These are phyloP conservation scores for Cercospora zeina DNA, from an alignment of 2,329 filamentous ascomycete species.

Conservation along the genomic window DNA sequence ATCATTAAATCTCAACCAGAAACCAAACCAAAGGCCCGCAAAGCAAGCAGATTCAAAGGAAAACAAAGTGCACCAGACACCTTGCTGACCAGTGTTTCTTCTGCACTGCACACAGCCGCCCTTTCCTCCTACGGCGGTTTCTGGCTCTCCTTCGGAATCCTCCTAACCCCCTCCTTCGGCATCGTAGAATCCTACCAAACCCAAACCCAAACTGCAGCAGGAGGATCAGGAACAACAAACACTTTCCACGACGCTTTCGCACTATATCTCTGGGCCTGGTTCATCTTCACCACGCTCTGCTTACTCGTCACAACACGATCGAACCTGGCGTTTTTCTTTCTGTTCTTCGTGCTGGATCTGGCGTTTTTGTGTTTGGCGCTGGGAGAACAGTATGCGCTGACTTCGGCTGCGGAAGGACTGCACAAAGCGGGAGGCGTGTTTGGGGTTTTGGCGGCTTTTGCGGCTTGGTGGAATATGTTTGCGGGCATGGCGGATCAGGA, in stretches of 20 bases:
- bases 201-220: constrained; percentile 32
- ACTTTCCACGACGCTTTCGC: constrained; percentile 63
- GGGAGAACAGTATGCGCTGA: constrained; percentile 38
- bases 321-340: constrained; percentile 72
- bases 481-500: constrained; percentile 61
- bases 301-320: constrained; percentile 74
- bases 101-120: constrained; percentile 53
- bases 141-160: constrained; percentile 22
- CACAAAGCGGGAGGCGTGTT: constrained; percentile 75
- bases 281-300: constrained; percentile 78
- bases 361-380: constrained; percentile 68
- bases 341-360: constrained; percentile 74
- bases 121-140: constrained; percentile 74
- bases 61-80: background rate
- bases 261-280: constrained; percentile 77
- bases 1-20: no score
- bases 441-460: constrained; percentile 75
- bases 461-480: constrained; percentile 85
- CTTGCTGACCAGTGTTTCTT: constrained; percentile 52
- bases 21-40: no score
- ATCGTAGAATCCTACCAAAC: constrained; percentile 39
- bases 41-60: no score
- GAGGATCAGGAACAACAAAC: constrained; percentile 37
- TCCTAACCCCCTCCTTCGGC: constrained; percentile 19
- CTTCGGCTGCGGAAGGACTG: constrained; percentile 34